A percentile compares a stretch with the other conserved stretches of the same genome.
These are phyloP conservation scores for Paramecium primaurelia DNA, from an alignment of 73 alveolate genomes.

Conservation along the genomic window DNA sequence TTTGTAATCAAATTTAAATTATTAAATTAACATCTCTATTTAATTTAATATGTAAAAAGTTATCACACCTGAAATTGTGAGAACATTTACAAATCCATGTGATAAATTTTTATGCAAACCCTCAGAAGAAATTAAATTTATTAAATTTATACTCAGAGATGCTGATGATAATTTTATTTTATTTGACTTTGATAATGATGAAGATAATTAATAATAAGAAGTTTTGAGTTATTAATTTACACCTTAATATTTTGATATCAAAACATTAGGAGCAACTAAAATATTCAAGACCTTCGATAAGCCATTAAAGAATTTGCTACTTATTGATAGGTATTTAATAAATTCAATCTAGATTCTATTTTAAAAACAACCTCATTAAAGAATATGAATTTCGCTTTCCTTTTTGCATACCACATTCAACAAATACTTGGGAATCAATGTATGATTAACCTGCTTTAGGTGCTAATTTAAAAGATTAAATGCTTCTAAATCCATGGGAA, in stretches of 20 bases:
- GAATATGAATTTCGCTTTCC: constrained; percentile 84
- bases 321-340: constrained; percentile 78
- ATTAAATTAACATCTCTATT: constrained; percentile 15
- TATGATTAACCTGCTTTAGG: constrained; percentile 83
- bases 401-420: constrained; percentile 95
- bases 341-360: constrained; percentile 69
- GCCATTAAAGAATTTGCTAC: constrained; percentile 85
- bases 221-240: constrained; percentile 83
- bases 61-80: constrained; percentile 15
- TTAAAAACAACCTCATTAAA: constrained; percentile 77
- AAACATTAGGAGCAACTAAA: constrained; percentile 77
- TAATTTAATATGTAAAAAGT: neutral
- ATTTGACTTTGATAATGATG: constrained; percentile 71
- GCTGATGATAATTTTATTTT: constrained; percentile 74
- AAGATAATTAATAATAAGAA: constrained; percentile 61
- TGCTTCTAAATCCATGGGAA: constrained; percentile 93
- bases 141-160: constrained; percentile 70
- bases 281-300: constrained; percentile 74
- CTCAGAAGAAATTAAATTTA: constrained; percentile 70
- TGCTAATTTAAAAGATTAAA: constrained; percentile 73
- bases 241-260: constrained; percentile 81
- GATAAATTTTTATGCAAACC: constrained; percentile 73
- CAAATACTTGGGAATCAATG: constrained; percentile 95
- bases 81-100: constrained; percentile 68
- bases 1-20: neutral